Evolutionary conservation across 441 rosid species (phyloP).

Genomic region (Mallotus repandus): DNA sequence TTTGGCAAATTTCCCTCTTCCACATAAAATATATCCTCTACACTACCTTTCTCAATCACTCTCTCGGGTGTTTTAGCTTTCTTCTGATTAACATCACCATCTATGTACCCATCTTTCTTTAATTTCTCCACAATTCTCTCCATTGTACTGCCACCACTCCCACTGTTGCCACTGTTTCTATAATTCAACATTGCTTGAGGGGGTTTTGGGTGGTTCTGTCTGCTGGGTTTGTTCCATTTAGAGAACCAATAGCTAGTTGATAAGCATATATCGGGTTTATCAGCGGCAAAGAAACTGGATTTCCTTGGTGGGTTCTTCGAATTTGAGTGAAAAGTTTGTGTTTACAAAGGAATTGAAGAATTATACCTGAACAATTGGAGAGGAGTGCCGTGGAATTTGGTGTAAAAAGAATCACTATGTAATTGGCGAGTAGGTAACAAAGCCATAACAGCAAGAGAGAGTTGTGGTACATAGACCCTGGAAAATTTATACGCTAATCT

Average conservation of each 20-base stretch:
- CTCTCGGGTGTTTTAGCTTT: slow-evolving; percentile 38
- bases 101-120: slow-evolving; percentile 69
- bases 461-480: too few species aligned
- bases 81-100: slow-evolving; percentile 37
- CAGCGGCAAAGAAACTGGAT: slow-evolving; percentile 21
- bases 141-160: slow-evolving; percentile 59
- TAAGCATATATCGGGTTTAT: slow-evolving; percentile 24
- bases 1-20: slow-evolving; percentile 68
- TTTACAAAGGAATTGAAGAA: slow-evolving; percentile 32
- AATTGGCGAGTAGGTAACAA: slow-evolving; percentile 55
- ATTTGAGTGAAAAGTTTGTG: slow-evolving; percentile 15
- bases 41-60: slow-evolving; percentile 68
- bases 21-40: slow-evolving; percentile 69
- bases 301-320: slow-evolving; percentile 31
- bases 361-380: slow-evolving; percentile 47
- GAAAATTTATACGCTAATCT: too few species aligned
- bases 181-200: slow-evolving; percentile 29
- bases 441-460: slow-evolving; percentile 38
- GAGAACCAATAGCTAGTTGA: slow-evolving; percentile 28
- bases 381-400: slow-evolving; percentile 41
- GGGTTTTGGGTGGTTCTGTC: slow-evolving; percentile 18
- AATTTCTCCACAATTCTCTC: slow-evolving; percentile 75
- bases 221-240: slow-evolving; percentile 27
- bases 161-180: slow-evolving; percentile 21
- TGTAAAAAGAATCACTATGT: slow-evolving; percentile 47